A percentile compares a stretch with the other conserved stretches of the same genome.
These are phyloP conservation scores for Clohesyomyces aquaticus DNA, from an alignment of 495 filamentous ascomycete genomes.

Conservation along the genomic window DNA sequence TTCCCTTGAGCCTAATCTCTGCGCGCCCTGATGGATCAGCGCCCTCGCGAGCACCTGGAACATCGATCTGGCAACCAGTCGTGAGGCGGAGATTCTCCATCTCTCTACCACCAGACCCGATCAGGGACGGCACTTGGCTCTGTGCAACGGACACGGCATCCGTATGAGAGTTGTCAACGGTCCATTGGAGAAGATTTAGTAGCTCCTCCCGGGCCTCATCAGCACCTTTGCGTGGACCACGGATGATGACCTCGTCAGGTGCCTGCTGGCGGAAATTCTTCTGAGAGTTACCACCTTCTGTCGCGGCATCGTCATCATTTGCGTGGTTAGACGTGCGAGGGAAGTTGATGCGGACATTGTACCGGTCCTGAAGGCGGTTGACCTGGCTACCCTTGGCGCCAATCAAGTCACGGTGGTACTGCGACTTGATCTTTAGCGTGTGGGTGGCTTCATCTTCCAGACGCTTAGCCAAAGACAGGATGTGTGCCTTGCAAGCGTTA, in stretches of 20 bases:
- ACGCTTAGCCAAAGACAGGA: conserved; percentile 73
- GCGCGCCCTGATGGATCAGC: conserved; percentile 66
- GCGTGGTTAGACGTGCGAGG: conserved; percentile 68
- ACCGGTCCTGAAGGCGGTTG: conserved; percentile 75
- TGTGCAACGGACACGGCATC: conserved; percentile 82
- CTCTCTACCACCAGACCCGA: conserved; percentile 84
- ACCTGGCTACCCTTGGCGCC: conserved; percentile 67
- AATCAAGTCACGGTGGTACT: conserved; percentile 79
- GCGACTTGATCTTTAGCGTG: conserved; percentile 81
- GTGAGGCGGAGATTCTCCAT: conserved; percentile 85
- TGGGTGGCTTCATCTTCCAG: conserved; percentile 87
- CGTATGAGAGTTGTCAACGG: conserved; percentile 78
- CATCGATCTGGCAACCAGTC: conserved; percentile 85
- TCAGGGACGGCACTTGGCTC: conserved; percentile 83
- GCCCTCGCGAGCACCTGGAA: conserved; percentile 69
- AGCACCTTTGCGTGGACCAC: conserved; percentile 87
- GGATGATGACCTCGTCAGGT: conserved; percentile 86
- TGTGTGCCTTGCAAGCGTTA: conserved; percentile 77
- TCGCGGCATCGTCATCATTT: conserved; percentile 70
- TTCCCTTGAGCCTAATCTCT: conserved; percentile 87
- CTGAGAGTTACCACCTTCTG: conserved; percentile 63
- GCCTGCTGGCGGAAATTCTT: conserved; percentile 69
- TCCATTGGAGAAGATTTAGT: conserved; percentile 79
- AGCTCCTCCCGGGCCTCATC: conserved; percentile 90
- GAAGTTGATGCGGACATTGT: conserved; percentile 93